phyloP scores from a whole-genome alignment of 73 alveolate genomes.

The Paramecium primaurelia region DNA sequence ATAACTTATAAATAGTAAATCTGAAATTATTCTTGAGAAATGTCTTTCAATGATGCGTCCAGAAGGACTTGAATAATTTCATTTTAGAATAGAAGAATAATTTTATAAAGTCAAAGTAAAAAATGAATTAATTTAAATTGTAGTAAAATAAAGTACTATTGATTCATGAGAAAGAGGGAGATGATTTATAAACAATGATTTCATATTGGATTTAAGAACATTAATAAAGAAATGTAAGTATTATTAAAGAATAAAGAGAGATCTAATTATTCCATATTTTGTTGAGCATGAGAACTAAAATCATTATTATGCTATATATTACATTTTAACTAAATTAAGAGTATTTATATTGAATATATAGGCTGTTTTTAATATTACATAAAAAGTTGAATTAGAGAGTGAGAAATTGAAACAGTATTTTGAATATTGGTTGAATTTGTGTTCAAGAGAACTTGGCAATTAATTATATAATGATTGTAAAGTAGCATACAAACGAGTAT shows the following conservation, averaged over 20 bases:
- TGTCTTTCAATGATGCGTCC: background rate
- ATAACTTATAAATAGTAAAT: background rate
- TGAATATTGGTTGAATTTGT: slow-evolving; percentile 29
- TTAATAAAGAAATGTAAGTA: background rate
- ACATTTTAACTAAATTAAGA: background rate
- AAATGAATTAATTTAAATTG: background rate
- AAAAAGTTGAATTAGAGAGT: slow-evolving; percentile 33
- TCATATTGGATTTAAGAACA: slow-evolving; percentile 25
- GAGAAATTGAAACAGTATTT: slow-evolving; percentile 30
- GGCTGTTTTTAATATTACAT: background rate
- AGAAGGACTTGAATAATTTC: background rate
- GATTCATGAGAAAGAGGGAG: background rate
- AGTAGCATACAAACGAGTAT: slow-evolving; percentile 2
- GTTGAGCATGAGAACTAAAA: slow-evolving; percentile 34
- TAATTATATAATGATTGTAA: background rate
- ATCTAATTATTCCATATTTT: slow-evolving; percentile 31
- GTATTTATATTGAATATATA: background rate
- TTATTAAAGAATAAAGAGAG: background rate
- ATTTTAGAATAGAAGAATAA: background rate
- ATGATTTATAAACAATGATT: background rate
- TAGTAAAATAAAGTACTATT: background rate
- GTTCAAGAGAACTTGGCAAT: slow-evolving; percentile 24
- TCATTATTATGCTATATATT: slow-evolving; percentile 9
- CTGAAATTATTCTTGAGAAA: background rate
- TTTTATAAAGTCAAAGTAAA: background rate